phyloP scores from a whole-genome alignment of 2,329 filamentous ascomycete species.

The Alternaria atra region DNA sequence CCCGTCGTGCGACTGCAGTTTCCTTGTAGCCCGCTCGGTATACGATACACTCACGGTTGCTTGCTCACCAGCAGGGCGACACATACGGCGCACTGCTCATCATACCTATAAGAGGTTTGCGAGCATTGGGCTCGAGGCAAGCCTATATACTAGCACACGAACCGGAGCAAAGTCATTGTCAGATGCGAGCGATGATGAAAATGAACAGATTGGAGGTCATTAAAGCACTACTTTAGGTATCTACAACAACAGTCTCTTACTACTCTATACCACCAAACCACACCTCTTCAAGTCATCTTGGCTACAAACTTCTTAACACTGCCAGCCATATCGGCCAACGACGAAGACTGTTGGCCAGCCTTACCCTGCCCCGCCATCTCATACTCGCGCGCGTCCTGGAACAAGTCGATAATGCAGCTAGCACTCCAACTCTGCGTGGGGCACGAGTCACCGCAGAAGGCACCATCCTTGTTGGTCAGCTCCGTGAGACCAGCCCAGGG shows the following conservation, averaged over 20 bases:
- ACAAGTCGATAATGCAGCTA: constrained; percentile 91
- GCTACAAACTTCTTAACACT: not conserved
- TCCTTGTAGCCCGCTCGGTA: not conserved
- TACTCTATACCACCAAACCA: not conserved
- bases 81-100: not conserved
- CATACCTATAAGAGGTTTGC: not conserved
- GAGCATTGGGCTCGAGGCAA: not conserved
- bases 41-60: not conserved
- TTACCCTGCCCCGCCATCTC: constrained; percentile 20
- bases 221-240: not conserved
- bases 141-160: not conserved
- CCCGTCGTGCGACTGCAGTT: not conserved
- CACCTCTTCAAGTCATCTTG: not conserved
- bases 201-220: not conserved
- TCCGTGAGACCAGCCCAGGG: constrained; percentile 92
- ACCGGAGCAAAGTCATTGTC: not conserved
- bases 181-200: not conserved
- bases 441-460: constrained; percentile 87
- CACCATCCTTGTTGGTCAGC: constrained; percentile 89
- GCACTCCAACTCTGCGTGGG: constrained; percentile 98
- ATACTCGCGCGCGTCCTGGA: constrained; percentile 77
- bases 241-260: not conserved
- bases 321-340: constrained; percentile 5
- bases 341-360: not conserved
- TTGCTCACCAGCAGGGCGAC: not conserved